These are phyloP conservation scores for Yamadazyma aaseri DNA, from an alignment of 1,139 yeast species.

Conservation along the genomic window DNA sequence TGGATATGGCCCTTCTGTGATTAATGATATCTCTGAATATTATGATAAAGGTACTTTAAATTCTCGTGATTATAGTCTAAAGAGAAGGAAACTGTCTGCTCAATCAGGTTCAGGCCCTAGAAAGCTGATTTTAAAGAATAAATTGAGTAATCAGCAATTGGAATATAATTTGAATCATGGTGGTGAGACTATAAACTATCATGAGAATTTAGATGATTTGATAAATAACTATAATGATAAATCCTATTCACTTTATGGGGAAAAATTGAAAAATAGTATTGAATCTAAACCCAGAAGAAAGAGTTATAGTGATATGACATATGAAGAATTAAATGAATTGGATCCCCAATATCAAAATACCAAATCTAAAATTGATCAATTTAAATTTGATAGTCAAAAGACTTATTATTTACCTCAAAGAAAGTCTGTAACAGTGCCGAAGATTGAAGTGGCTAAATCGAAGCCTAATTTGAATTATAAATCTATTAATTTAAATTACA, in stretches of 20 bases:
- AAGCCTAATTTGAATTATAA: slow-evolving; percentile 34
- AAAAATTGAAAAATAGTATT: slow-evolving; percentile 4
- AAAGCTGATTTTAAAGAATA: slow-evolving; percentile 42
- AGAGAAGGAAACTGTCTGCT: slow-evolving; percentile 20
- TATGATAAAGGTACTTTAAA: slow-evolving; percentile 3
- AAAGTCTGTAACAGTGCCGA: slow-evolving; percentile 13
- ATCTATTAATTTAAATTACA: slow-evolving; percentile 38
- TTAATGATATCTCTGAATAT: slow-evolving; percentile 14
- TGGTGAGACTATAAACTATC: slow-evolving; percentile 20
- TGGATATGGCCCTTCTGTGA: slow-evolving; percentile 16
- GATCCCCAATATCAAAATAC: slow-evolving; percentile 53
- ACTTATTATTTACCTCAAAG: slow-evolving; percentile 33
- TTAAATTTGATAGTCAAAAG: slow-evolving; percentile 41
- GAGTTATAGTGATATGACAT: slow-evolving; percentile 61
- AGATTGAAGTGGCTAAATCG: slow-evolving; percentile 4
- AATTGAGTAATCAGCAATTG: slow-evolving; percentile 32
- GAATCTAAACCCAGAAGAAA: slow-evolving; percentile 36
- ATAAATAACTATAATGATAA: slow-evolving; percentile 14
- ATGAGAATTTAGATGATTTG: slow-evolving; percentile 23
- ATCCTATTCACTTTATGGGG: slow-evolving; percentile 7
- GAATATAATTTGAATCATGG: slow-evolving; percentile 21
- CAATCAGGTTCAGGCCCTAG: slow-evolving; percentile 13
- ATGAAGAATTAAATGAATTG: slow-evolving; percentile 59
- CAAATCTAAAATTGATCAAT: slow-evolving; percentile 33
- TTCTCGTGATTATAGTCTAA: slow-evolving; percentile 6